Evolutionary conservation across 495 filamentous ascomycete species (phyloP).

Genomic region (Trichocladium uniseriatum): DNA sequence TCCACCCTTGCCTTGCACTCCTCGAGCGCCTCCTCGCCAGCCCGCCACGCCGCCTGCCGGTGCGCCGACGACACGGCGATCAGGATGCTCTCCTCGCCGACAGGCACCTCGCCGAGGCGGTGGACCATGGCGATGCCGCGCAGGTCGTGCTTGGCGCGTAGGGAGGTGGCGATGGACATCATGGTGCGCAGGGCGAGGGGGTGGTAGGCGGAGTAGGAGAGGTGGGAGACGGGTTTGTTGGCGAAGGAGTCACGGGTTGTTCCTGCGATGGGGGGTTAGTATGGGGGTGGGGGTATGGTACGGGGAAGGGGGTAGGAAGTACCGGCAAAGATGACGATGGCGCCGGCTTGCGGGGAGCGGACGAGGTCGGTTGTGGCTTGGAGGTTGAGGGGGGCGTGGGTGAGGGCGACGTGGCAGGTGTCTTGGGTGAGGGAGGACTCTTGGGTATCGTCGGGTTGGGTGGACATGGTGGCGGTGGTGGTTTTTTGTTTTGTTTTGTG

Average conservation of each 20-base stretch:
- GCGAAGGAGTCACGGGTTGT: conserved; percentile 84
- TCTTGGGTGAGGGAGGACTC: conserved; percentile 19
- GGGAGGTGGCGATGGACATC: conserved; percentile 50
- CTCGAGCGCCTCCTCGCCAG: conserved; percentile 85
- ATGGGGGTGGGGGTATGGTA: not conserved
- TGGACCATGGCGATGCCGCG: conserved; percentile 71
- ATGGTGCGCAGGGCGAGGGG: conserved; percentile 71
- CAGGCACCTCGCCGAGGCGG: conserved; percentile 74
- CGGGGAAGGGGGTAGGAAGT: conserved; percentile 15
- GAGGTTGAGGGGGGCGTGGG: conserved; percentile 52
- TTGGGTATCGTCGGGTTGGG: conserved; percentile 17
- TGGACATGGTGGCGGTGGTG: not conserved
- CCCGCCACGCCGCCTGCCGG: conserved; percentile 80
- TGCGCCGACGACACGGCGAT: conserved; percentile 83
- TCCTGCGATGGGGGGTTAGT: conserved; percentile 34
- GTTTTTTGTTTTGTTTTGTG: not conserved
- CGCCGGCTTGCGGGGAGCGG: conserved; percentile 71
- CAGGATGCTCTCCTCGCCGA: conserved; percentile 85
- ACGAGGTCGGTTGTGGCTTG: conserved; percentile 54
- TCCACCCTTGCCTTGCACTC: conserved; percentile 75
- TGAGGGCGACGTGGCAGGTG: conserved; percentile 51
- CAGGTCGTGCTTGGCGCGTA: conserved; percentile 52
- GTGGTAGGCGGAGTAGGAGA: conserved; percentile 76
- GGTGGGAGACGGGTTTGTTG: conserved; percentile 59
- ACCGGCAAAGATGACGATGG: conserved; percentile 82